These are phyloP conservation scores for Podila horticola DNA, from an alignment of 192 early-diverging fungal genomes.

Conservation along the genomic window DNA sequence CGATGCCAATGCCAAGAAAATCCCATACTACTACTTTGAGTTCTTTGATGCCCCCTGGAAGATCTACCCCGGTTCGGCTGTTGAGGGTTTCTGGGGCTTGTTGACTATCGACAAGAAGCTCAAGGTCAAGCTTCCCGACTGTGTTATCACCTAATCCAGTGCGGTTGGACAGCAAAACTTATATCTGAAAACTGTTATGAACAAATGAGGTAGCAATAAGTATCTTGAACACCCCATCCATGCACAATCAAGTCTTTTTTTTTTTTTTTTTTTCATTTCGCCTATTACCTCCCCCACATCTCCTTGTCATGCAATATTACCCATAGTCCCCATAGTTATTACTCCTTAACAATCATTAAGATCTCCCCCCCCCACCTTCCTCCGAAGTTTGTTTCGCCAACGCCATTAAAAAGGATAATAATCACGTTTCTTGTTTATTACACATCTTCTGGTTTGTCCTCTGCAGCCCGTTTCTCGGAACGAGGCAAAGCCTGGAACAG, in stretches of 20 bases:
- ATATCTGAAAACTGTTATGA: neutral
- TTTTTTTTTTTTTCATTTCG: too few relatives aligned
- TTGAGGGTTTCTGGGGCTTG: slow-evolving; percentile 54
- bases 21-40: slow-evolving; percentile 59
- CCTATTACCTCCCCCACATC: too few relatives aligned
- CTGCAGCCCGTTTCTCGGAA: too few relatives aligned
- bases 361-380: too few relatives aligned
- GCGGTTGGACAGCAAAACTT: neutral
- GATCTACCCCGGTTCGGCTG: slow-evolving; percentile 48
- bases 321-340: too few relatives aligned
- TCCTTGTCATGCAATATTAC: too few relatives aligned
- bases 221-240: neutral
- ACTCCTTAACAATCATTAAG: too few relatives aligned
- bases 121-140: slow-evolving; percentile 54
- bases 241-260: too few relatives aligned
- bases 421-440: too few relatives aligned
- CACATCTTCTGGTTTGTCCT: too few relatives aligned
- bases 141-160: slow-evolving; percentile 4
- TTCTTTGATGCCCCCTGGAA: slow-evolving; percentile 62
- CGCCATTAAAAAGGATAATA: too few relatives aligned
- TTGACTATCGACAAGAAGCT: slow-evolving; percentile 50
- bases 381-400: too few relatives aligned
- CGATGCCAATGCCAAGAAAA: slow-evolving; percentile 44
- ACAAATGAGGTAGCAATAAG: neutral
- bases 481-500: slow-evolving; percentile 14